Evolutionary conservation across 352 stramenopile species (phyloP).

Genomic region (Globisporangium cederbergense): DNA sequence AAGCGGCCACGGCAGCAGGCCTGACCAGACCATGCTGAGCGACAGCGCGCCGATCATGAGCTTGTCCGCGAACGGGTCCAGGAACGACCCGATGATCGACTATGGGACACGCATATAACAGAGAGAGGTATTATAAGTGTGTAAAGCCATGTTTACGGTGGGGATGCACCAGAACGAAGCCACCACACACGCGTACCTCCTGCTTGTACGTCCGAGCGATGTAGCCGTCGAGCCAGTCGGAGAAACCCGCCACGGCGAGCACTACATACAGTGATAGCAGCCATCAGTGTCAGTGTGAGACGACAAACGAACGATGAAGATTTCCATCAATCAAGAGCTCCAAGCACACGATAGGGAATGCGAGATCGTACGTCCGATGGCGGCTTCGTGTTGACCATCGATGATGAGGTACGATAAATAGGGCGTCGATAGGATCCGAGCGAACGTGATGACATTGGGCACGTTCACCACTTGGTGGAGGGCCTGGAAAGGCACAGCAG

Average conservation of each 20-base stretch:
- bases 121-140: background rate
- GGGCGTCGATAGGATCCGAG: conserved; percentile 68
- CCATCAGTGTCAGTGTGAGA: background rate
- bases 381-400: conserved; percentile 57
- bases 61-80: conserved; percentile 84
- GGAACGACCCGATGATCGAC: conserved; percentile 78
- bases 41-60: conserved; percentile 73
- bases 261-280: conserved; percentile 27
- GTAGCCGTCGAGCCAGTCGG: conserved; percentile 82
- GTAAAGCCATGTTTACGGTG: background rate
- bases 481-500: conserved; percentile 20
- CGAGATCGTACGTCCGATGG: conserved; percentile 51
- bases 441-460: conserved; percentile 78
- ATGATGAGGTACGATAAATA: conserved; percentile 77
- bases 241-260: conserved; percentile 63
- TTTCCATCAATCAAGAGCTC: background rate
- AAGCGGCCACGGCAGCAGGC: conserved; percentile 57
- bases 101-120: conserved; percentile 7
- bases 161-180: background rate
- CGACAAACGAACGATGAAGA: background rate
- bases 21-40: conserved; percentile 68
- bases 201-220: conserved; percentile 74
- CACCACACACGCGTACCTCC: conserved; percentile 27
- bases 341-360: background rate
- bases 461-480: conserved; percentile 74